Base-by-base conservation (phyloP, 2,329 filamentous ascomycete genomes). In the Corynespora cassiicola region DNA sequence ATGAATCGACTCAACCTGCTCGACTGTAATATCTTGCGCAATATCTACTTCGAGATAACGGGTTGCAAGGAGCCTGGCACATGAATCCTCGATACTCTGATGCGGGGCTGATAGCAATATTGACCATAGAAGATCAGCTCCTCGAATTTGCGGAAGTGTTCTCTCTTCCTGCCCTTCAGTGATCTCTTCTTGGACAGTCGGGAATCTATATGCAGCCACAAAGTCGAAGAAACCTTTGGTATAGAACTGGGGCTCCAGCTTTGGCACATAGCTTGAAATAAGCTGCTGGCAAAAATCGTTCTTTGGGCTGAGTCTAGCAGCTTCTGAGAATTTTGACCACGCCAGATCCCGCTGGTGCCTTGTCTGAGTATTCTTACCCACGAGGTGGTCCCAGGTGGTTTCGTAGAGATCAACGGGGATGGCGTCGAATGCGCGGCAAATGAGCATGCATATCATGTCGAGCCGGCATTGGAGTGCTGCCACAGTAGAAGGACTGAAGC, bases 71-170 rank as follows among this genome's bases (percentile, higher is more conserved):
- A 84, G 82, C 33, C 75, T 76, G 19, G 87, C 90, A 1, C 88
- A 86, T 35, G 76, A 71, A 14, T 78, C 76, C 50, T 88, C 88
- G 31, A 95, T 83, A 0, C 76, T 79, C 23, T 78, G 73, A 23
- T 80, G 74, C 5, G 83, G 81, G 2, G 87, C 83, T 11, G 80
- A 84, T 36, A 95, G 72, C 21, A 92, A 82, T 54, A 96, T 81
- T 16, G 83, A 81, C 91, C 91, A 96, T n/a, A 96, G 73, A 40
- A 90, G 79, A 52, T 94, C 87, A 47, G 75, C 73, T 6, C 76
- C 75, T 4, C 75, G 79, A 45, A 74, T 78, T 50, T 78, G 72
- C 18, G 81, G 61, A 8, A 75, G 69, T 11, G 34, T 44, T 3
- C 16, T 22, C 7, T 48, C 48, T 3, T 57, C 52, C 25, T 50